phyloP scores from a whole-genome alignment of 2,329 filamentous ascomycete genomes.

The Penicillium nordicum region DNA sequence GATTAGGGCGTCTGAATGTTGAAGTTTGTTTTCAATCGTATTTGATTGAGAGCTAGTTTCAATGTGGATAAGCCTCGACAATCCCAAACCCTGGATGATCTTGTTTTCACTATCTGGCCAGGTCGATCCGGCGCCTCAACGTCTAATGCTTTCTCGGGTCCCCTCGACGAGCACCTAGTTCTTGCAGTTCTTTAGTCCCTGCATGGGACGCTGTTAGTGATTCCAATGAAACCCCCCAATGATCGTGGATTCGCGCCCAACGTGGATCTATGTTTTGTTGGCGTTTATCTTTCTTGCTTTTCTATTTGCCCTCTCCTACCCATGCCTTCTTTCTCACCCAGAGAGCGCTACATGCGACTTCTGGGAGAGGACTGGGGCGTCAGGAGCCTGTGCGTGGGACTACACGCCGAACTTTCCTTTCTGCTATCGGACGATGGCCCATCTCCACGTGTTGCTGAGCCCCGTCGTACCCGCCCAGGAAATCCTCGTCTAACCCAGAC shows the following conservation, averaged over 20 bases:
- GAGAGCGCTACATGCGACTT: constrained; percentile 35
- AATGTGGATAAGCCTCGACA: not conserved
- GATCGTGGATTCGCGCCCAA: constrained; percentile 8
- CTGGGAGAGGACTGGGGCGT: constrained; percentile 31
- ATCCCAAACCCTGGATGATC: not conserved
- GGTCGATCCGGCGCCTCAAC: not conserved
- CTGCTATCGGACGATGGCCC: not conserved
- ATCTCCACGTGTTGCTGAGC: not conserved
- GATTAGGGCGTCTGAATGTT: not conserved
- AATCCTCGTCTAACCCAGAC: not conserved
- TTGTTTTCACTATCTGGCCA: not conserved
- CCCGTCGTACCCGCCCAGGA: not conserved
- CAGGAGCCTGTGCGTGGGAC: not conserved
- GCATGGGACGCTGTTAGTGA: constrained; percentile 5
- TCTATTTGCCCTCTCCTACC: constrained; percentile 12
- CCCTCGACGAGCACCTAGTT: constrained; percentile 2
- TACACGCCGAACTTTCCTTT: not conserved
- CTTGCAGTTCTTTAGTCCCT: not conserved
- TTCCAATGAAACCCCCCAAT: constrained; percentile 8
- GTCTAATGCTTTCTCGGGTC: not conserved
- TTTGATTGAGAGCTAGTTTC: not conserved
- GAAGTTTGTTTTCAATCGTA: not conserved
- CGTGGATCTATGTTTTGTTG: constrained; percentile 12
- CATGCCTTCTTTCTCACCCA: constrained; percentile 36
- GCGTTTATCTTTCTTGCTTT: constrained; percentile 16